Percentiles rank a stretch among this genome's conserved stretches.
These are phyloP conservation scores for Chlorella variabilis DNA, from an alignment of 163 green algal genomes.

Conservation along the genomic window DNA sequence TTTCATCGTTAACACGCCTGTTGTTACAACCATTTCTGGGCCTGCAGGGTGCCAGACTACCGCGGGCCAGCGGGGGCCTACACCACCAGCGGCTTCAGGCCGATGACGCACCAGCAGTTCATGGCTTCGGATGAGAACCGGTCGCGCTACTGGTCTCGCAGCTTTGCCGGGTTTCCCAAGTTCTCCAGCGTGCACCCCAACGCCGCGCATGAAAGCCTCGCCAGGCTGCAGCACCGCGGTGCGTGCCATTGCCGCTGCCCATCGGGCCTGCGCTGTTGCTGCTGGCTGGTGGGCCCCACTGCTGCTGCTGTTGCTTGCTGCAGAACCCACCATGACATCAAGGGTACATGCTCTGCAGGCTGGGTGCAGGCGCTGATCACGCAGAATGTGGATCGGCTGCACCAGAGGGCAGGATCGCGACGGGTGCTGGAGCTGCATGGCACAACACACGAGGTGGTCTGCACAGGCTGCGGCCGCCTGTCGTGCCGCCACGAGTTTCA, in stretches of 20 bases:
- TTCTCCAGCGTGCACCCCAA: constrained; percentile 76
- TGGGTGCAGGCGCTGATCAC: constrained; percentile 67
- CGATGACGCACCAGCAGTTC: constrained; percentile 93
- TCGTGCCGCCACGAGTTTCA: constrained; percentile 65
- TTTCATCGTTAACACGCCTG: too few species aligned
- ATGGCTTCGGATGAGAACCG: constrained; percentile 64
- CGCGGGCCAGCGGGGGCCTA: constrained; percentile 82
- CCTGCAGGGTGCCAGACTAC: constrained; percentile 94
- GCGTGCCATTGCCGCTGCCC: constrained; percentile 35
- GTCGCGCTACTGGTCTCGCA: constrained; percentile 83
- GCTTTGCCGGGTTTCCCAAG: constrained; percentile 84
- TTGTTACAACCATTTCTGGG: too few species aligned
- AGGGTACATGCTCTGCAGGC: constrained; percentile 33
- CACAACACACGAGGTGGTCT: constrained; percentile 82
- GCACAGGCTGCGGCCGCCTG: constrained; percentile 66
- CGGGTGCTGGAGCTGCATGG: constrained; percentile 89
- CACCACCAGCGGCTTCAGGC: constrained; percentile 79
- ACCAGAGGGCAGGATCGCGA: constrained; percentile 70
- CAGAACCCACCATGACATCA: background rate
- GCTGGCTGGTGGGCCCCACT: background rate
- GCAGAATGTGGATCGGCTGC: constrained; percentile 91
- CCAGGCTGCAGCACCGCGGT: constrained; percentile 69
- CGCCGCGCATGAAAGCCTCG: constrained; percentile 69
- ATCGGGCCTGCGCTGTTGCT: too few species aligned
- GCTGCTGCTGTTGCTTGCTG: background rate